A percentile compares a stretch with the other conserved stretches of the same genome.
phyloP scores from a whole-genome alignment of 225 moss, liverwort and hornwort species.

The Pseudisothecium myosuroides region DNA sequence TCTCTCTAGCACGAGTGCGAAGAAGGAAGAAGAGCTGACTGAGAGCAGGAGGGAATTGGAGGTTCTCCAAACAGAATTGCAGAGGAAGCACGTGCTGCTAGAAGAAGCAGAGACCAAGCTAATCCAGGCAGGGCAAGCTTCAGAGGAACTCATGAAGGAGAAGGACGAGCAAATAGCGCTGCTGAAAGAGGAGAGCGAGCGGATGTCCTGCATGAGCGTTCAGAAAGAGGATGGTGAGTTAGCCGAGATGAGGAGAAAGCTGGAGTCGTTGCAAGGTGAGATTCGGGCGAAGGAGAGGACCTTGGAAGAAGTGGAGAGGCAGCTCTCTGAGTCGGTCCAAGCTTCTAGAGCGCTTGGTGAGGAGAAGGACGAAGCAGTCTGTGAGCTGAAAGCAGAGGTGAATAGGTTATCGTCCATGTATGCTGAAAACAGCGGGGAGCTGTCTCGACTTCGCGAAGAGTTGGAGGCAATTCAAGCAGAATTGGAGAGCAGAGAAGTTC shows the following conservation, averaged over 20 bases:
- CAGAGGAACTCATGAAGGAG: slow-evolving; percentile 6
- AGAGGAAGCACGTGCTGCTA: slow-evolving; percentile 1
- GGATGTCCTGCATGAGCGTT: slow-evolving; percentile 34
- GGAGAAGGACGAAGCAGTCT: slow-evolving; percentile 24
- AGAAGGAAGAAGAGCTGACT: slow-evolving; percentile 13
- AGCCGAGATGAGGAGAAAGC: slow-evolving; percentile 7
- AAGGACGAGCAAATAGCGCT: slow-evolving; percentile 18
- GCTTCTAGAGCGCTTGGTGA: neutral
- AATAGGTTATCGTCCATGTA: neutral
- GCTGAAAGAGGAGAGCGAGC: slow-evolving; percentile 28
- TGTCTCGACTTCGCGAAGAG: slow-evolving; percentile 9
- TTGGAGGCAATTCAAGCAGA: neutral
- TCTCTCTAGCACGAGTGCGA: neutral
- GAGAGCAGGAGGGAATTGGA: slow-evolving; percentile 11
- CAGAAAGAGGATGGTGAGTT: slow-evolving; percentile 23
- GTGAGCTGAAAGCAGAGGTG: slow-evolving; percentile 16
- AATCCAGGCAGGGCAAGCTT: neutral
- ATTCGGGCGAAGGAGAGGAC: slow-evolving; percentile 10
- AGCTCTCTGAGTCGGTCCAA: slow-evolving; percentile 5
- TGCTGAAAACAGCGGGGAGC: slow-evolving; percentile 7
- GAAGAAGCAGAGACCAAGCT: neutral
- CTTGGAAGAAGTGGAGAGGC: slow-evolving; percentile 14
- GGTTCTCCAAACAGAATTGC: neutral
- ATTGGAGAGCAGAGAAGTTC: neutral
- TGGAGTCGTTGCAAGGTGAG: slow-evolving; percentile 15